phyloP scores from a whole-genome alignment of 1,284 basidiomycete species.

The Sanghuangporus weigelae region DNA sequence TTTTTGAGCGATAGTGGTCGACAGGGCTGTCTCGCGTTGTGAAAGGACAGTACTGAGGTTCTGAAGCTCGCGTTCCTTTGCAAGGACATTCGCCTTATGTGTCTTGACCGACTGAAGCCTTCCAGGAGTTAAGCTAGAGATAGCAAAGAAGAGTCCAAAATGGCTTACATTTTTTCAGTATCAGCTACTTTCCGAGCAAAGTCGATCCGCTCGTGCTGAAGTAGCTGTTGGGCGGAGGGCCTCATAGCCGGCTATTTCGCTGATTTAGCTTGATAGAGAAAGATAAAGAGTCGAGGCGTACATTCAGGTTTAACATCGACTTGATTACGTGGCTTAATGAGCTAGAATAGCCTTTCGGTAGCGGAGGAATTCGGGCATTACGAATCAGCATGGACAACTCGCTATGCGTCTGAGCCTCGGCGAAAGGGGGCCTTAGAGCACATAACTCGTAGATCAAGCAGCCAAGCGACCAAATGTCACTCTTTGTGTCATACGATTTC shows the following conservation, averaged over 20 bases:
- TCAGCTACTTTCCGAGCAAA: slow-evolving; percentile 71
- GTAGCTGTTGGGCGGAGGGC: slow-evolving; percentile 72
- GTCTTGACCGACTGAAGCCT: slow-evolving; percentile 59
- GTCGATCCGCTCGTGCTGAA: slow-evolving; percentile 72
- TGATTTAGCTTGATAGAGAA: neutral
- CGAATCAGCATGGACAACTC: slow-evolving; percentile 81
- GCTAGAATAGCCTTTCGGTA: slow-evolving; percentile 79
- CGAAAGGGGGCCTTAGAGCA: slow-evolving; percentile 85
- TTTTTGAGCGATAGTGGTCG: slow-evolving; percentile 44
- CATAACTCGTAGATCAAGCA: slow-evolving; percentile 96
- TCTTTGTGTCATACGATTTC: slow-evolving; percentile 94
- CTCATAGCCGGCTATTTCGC: slow-evolving; percentile 68
- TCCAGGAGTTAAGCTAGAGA: slow-evolving; percentile 1
- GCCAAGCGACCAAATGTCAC: slow-evolving; percentile 96
- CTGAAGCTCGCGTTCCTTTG: slow-evolving; percentile 61
- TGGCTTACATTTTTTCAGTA: slow-evolving; percentile 70
- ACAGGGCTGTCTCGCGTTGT: slow-evolving; percentile 50
- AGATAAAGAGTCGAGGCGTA: slow-evolving; percentile 32
- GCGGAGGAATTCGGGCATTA: slow-evolving; percentile 80
- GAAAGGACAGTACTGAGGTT: slow-evolving; percentile 50
- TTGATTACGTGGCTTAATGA: slow-evolving; percentile 71
- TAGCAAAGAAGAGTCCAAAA: neutral
- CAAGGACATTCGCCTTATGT: slow-evolving; percentile 47
- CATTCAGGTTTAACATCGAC: slow-evolving; percentile 83
- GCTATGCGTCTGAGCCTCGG: slow-evolving; percentile 83